Evolutionary conservation across 495 filamentous ascomycete genomes (phyloP).

Genomic region (Penicillium waksmanii): DNA sequence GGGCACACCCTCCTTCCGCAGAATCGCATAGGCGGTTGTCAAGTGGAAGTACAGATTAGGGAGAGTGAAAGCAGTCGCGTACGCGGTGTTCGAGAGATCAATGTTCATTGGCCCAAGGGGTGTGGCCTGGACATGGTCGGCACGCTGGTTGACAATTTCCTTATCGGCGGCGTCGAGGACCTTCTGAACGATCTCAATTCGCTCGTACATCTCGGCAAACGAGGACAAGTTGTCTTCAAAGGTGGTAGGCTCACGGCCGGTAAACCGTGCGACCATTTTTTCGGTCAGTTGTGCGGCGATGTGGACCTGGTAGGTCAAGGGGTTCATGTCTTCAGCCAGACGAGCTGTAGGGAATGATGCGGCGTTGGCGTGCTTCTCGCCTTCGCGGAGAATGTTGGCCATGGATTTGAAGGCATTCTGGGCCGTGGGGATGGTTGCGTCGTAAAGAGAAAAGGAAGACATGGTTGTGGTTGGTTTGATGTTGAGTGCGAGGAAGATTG

Average conservation of each 20-base stretch:
- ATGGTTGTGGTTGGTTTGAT: no score
- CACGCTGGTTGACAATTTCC: conserved; percentile 37
- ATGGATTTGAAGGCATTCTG: no score
- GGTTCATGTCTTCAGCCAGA: conserved; percentile 48
- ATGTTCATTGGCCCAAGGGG: conserved; percentile 24
- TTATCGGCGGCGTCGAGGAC: conserved; percentile 42
- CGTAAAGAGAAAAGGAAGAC: no score
- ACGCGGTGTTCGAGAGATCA: conserved; percentile 26
- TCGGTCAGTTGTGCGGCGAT: conserved; percentile 34
- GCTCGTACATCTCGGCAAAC: conserved; percentile 43
- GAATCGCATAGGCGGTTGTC: conserved; percentile 56
- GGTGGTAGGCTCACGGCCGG: conserved; percentile 13
- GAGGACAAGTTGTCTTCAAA: conserved; percentile 41
- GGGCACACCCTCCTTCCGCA: conserved; percentile 58
- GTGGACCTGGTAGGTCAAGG: conserved; percentile 51
- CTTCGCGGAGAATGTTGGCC: no score
- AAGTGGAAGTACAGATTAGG: conserved; percentile 66
- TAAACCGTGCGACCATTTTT: conserved; percentile 32
- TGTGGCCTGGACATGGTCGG: conserved; percentile 31
- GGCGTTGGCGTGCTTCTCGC: background rate
- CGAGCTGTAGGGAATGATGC: background rate
- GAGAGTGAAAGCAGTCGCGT: conserved; percentile 41
- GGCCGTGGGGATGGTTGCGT: no score
- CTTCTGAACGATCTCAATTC: conserved; percentile 44
- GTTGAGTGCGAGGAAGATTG: no score